Conservation (phyloP, 2,329 filamentous ascomycete genomes). For the Pseudogymnoascus sp. region DNA sequence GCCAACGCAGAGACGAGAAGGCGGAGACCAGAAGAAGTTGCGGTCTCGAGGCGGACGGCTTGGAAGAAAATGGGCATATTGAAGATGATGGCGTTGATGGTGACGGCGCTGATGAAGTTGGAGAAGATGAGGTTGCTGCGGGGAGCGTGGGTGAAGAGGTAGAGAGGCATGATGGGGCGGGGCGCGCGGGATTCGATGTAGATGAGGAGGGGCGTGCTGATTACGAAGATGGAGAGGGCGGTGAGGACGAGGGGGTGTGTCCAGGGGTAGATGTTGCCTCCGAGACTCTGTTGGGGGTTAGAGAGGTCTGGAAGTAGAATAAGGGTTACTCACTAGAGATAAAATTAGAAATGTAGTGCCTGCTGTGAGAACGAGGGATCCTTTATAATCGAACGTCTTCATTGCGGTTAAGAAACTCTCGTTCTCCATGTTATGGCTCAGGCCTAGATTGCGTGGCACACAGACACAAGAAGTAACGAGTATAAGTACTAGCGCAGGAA, state of each 20-base stretch:
- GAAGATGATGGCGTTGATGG: conserved; percentile 52
- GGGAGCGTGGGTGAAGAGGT: conserved; percentile 44
- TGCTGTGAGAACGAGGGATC: conserved; percentile 47
- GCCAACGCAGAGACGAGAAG: conserved; percentile 59
- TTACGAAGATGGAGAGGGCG: conserved; percentile 43
- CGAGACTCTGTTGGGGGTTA: conserved; percentile 43
- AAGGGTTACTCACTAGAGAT: conserved; percentile 50
- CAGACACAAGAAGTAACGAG: conserved; percentile 40
- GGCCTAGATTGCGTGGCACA: conserved; percentile 49
- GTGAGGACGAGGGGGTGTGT: conserved; percentile 51
- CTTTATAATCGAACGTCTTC: conserved; percentile 50
- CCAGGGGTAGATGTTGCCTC: conserved; percentile 60
- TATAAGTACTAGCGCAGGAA: conserved; percentile 45
- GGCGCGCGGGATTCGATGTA: conserved; percentile 45
- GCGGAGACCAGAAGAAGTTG: conserved; percentile 66
- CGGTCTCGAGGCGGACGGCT: conserved; percentile 62
- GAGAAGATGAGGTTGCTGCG: conserved; percentile 52
- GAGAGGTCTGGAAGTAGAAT: too few species aligned
- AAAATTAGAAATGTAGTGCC: conserved; percentile 52
- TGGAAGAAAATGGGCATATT: conserved; percentile 71
- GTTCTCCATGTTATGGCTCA: conserved; percentile 39
- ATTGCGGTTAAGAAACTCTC: conserved; percentile 44
- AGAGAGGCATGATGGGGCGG: conserved; percentile 55
- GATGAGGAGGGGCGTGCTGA: conserved; percentile 47
- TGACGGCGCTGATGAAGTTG: conserved; percentile 46